Base-by-base conservation (phyloP, 2,329 filamentous ascomycete species). In the Penicillium frequentans region DNA sequence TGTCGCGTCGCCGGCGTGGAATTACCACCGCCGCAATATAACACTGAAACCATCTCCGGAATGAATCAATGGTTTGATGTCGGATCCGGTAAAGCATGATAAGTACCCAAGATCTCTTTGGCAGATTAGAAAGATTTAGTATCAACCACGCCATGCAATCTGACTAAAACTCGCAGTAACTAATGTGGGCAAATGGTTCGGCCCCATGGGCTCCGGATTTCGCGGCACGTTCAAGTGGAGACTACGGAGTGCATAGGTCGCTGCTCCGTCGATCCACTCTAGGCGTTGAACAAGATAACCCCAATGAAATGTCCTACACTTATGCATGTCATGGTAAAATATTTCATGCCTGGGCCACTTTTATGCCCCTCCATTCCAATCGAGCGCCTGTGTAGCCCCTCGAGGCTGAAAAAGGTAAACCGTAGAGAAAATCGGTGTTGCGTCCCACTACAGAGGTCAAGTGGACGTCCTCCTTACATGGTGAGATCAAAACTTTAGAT, bases 261-360 rank as follows among this genome's bases (percentile, higher is more conserved):
- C 52, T 33, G 45, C 52, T 54, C 46, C 19, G 58, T 61, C 52
- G 55, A 62, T 58, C 60, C 58, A 64, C 55, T 45, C 24, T 10
- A 52, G 46, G 46, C 55, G 56, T 48, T 49, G 46, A 29, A 56
- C 60, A 60, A 48, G 45, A 54, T 48, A 39, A 26, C 23, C 43
- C 43, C 45, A 49, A 44, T 58, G 24, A 26, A 29, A 24, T 61
- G 53, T 55, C 55, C 37, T 42, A 24, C 48, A 50, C 48, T 44
- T n/a, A 59, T 66, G 64, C 64, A 66, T 60, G 62, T 64, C 64
- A 66, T 60, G 29, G 54, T 23, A 23, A 63, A 53, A 39, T 49
- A 63, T 51, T 56, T 58, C 44, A 49, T 52, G 42, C 37, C 35
- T 49, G 44, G 27, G 37, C n/a, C 43, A 52, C 11, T 56, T 47